Conservation (phyloP, 2,329 filamentous ascomycete species). For the Scleromitrula shiraiana region DNA sequence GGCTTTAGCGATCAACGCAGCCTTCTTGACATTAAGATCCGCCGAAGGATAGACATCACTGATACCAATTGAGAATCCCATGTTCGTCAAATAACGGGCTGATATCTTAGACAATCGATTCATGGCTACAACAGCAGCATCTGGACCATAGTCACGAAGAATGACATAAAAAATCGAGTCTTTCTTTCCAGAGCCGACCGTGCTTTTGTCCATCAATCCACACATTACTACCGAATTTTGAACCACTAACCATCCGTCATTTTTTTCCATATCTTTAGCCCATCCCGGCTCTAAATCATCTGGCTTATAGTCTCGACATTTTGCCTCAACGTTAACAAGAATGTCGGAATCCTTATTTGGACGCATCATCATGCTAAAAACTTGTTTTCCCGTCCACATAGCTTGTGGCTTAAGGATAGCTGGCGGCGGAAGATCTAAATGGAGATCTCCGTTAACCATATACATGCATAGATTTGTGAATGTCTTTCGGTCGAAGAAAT, state of each 20-base stretch:
- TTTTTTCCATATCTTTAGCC: constrained; percentile 63
- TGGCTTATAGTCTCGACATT: constrained; percentile 74
- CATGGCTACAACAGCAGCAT: constrained; percentile 85
- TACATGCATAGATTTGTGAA: constrained; percentile 89
- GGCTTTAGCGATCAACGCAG: constrained; percentile 65
- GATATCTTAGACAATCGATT: constrained; percentile 87
- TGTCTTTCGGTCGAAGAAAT: constrained; percentile 80
- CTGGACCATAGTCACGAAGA: constrained; percentile 85
- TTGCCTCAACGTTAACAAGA: constrained; percentile 84
- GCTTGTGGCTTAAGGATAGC: constrained; percentile 77
- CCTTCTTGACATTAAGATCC: constrained; percentile 63
- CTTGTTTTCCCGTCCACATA: constrained; percentile 94
- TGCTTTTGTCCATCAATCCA: constrained; percentile 95
- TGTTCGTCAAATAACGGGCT: constrained; percentile 78
- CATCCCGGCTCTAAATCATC: constrained; percentile 30
- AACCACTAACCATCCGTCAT: constrained; percentile 86
- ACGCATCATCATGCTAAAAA: constrained; percentile 86
- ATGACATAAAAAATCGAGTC: constrained; percentile 97
- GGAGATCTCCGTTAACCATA: constrained; percentile 77
- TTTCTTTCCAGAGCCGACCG: constrained; percentile 95
- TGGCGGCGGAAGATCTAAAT: constrained; percentile 79
- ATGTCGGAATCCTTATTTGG: constrained; percentile 80
- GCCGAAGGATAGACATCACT: constrained; percentile 84
- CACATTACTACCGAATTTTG: constrained; percentile 98
- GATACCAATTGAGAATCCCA: constrained; percentile 93